Conservation (phyloP, 768 basidiomycete species). For the Mycena chlorophos region DNA sequence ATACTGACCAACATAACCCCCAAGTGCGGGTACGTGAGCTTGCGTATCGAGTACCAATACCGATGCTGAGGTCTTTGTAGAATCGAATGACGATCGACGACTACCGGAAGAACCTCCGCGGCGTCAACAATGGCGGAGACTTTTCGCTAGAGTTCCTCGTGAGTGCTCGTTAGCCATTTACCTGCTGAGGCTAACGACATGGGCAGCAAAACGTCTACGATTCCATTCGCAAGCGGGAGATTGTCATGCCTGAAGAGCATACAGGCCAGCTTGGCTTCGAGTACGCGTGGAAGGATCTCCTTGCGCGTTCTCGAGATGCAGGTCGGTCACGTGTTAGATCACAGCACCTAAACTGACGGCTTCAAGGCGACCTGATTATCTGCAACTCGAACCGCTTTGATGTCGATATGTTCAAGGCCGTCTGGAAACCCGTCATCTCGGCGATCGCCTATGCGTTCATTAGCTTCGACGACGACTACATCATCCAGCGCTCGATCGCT, state of each 20-base stretch:
- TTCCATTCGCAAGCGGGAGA: constrained; percentile 90
- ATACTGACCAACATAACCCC: constrained; percentile 95
- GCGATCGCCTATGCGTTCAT: constrained; percentile 95
- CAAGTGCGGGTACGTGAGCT: constrained; percentile 80
- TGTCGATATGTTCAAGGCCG: constrained; percentile 88
- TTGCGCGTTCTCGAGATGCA: constrained; percentile 76
- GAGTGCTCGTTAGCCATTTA: constrained; percentile 23
- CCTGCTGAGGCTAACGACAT: constrained; percentile 3
- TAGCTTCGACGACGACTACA: constrained; percentile 94
- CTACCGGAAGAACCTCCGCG: constrained; percentile 87
- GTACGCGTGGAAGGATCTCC: constrained; percentile 97
- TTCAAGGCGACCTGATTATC: constrained; percentile 62
- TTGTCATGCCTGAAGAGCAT: constrained; percentile 97
- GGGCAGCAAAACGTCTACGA: constrained; percentile 85
- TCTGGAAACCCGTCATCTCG: constrained; percentile 93
- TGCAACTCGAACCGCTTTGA: constrained; percentile 85
- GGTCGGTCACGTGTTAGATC: constrained; percentile 46
- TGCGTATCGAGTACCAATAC: constrained; percentile 7
- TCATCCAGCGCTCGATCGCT: constrained; percentile 90
- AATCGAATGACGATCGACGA: constrained; percentile 98
- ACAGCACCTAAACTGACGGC: neutral
- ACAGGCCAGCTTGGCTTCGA: constrained; percentile 96
- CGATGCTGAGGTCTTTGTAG: constrained; percentile 37
- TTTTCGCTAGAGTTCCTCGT: constrained; percentile 88
- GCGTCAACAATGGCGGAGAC: constrained; percentile 83